Evolutionary conservation across 2,329 filamentous ascomycete species (phyloP).

Genomic region (Claviceps monticola): DNA sequence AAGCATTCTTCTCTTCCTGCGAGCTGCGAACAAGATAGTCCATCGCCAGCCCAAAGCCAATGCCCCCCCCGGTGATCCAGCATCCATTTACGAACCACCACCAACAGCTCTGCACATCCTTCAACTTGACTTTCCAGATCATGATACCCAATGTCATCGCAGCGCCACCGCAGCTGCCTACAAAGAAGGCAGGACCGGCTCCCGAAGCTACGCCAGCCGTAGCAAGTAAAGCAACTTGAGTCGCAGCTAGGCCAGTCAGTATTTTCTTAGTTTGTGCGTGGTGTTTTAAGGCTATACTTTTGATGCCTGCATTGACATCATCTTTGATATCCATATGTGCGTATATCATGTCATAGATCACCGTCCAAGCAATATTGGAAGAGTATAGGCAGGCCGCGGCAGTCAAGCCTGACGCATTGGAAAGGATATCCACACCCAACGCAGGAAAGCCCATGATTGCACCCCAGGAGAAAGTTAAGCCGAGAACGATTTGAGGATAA

Average conservation of each 20-base stretch:
- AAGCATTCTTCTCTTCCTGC: slow-evolving; percentile 10
- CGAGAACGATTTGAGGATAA: slow-evolving; percentile 74
- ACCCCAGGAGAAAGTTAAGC: slow-evolving; percentile 79
- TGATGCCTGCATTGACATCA: slow-evolving; percentile 75
- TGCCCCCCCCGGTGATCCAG: slow-evolving; percentile 51
- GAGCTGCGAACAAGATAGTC: slow-evolving; percentile 44
- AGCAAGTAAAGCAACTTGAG: slow-evolving; percentile 56
- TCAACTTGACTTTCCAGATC: slow-evolving; percentile 54
- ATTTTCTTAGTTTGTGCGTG: slow-evolving; percentile 65
- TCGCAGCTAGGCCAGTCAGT: slow-evolving; percentile 52
- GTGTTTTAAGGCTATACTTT: slow-evolving; percentile 73
- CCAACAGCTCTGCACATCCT: slow-evolving; percentile 55
- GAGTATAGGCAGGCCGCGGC: slow-evolving; percentile 59
- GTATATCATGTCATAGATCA: slow-evolving; percentile 87
- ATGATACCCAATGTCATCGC: slow-evolving; percentile 47
- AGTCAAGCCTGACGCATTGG: slow-evolving; percentile 45
- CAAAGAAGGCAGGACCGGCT: slow-evolving; percentile 55
- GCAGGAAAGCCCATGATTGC: slow-evolving; percentile 80
- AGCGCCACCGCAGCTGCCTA: slow-evolving; percentile 53
- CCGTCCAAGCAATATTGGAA: slow-evolving; percentile 74
- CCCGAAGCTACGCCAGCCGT: slow-evolving; percentile 54
- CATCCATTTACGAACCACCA: slow-evolving; percentile 66
- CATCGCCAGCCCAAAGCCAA: slow-evolving; percentile 41
- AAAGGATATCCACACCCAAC: slow-evolving; percentile 60
- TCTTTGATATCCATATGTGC: slow-evolving; percentile 86